Evolutionary conservation across 257 asterid genomes (phyloP).

Genomic region (Coffea eugenioides): DNA sequence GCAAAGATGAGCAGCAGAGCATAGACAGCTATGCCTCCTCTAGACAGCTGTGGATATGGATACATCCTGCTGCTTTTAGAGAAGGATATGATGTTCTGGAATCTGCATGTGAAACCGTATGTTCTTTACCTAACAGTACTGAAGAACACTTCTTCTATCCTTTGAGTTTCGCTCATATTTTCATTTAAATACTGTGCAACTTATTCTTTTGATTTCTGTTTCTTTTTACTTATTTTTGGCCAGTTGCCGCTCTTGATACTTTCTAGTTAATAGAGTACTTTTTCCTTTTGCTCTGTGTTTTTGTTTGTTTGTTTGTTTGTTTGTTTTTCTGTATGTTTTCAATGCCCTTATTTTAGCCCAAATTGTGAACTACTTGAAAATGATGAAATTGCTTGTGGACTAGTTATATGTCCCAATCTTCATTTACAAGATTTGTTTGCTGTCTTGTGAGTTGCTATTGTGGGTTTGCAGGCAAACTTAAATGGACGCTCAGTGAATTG

Average conservation of each 20-base stretch:
- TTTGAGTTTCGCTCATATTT: background rate
- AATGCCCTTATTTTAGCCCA: background rate
- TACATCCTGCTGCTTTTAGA: slow-evolving; percentile 77
- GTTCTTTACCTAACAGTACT: background rate
- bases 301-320: too few relatives aligned
- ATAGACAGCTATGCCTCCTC: slow-evolving; percentile 21
- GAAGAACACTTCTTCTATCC: background rate
- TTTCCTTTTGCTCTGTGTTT: background rate
- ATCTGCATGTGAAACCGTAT: slow-evolving; percentile 58
- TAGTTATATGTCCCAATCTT: background rate
- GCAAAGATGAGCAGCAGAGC: slow-evolving; percentile 27
- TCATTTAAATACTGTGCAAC: background rate
- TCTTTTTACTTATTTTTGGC: background rate
- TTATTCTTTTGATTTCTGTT: background rate
- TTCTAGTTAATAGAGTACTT: background rate
- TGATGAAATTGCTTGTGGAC: background rate
- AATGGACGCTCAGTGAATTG: slow-evolving; percentile 44
- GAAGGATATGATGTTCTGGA: slow-evolving; percentile 70
- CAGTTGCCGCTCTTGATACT: background rate
- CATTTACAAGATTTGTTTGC: background rate
- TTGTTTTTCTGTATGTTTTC: too few relatives aligned
- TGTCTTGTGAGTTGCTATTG: background rate
- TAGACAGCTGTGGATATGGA: slow-evolving; percentile 77
- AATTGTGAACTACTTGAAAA: background rate
- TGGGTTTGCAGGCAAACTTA: slow-evolving; percentile 42